Conservation (phyloP, 202 grass and related monocot genomes). For the Schoenoplectus triqueter region DNA sequence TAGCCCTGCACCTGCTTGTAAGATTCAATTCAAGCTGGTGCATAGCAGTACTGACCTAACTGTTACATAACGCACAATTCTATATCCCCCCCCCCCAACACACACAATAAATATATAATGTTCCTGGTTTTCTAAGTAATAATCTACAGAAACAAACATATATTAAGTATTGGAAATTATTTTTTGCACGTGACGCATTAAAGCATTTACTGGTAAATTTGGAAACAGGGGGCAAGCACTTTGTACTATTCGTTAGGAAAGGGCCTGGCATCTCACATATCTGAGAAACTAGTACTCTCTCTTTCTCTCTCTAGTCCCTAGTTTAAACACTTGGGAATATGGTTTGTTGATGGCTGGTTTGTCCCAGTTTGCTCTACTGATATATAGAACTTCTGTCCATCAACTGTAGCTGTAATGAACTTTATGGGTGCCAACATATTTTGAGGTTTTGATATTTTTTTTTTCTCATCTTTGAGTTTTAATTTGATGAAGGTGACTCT, state of each 20-base stretch:
- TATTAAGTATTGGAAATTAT: not conserved
- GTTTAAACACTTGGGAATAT: not conserved
- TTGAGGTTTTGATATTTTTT: not conserved
- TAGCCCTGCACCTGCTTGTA: not conserved
- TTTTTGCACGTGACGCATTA: not conserved
- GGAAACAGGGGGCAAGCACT: slow-evolving; percentile 73
- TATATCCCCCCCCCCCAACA: not conserved
- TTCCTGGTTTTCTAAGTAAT: not conserved
- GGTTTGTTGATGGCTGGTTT: not conserved
- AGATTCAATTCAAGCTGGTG: not conserved
- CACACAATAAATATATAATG: not conserved
- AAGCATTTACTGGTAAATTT: not conserved
- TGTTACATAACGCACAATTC: not conserved
- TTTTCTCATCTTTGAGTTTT: slow-evolving; percentile 17
- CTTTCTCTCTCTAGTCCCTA: not conserved
- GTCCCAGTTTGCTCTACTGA: not conserved
- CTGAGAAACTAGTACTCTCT: slow-evolving; percentile 77
- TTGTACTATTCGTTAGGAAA: slow-evolving; percentile 91
- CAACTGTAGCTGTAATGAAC: slow-evolving; percentile 5
- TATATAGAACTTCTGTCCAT: not conserved
- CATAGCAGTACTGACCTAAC: not conserved
- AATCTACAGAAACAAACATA: not conserved
- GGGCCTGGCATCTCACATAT: slow-evolving; percentile 90
- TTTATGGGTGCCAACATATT: not conserved
- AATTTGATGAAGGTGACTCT: slow-evolving; percentile 63